Evolutionary conservation across 108 stramenopile genomes (phyloP).

Genomic region (Stephanodiscus minutulus): DNA sequence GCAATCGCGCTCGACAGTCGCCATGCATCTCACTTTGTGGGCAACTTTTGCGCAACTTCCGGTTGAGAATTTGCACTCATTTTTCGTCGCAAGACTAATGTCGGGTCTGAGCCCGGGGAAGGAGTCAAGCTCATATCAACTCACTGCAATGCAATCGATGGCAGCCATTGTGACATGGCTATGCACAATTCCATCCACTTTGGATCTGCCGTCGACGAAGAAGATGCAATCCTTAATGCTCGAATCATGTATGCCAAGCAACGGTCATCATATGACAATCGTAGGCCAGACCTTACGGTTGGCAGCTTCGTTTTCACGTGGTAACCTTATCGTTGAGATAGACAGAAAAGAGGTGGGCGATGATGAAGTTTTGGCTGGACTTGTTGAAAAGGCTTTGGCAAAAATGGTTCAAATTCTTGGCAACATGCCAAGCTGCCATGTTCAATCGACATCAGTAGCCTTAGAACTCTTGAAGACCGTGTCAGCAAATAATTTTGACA

Average conservation of each 20-base stretch:
- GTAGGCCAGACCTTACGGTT: constrained; percentile 59
- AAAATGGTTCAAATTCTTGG: constrained; percentile 26
- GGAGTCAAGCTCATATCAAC: neutral
- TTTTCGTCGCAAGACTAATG: constrained; percentile 17
- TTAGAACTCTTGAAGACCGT: constrained; percentile 51
- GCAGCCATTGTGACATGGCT: constrained; percentile 36
- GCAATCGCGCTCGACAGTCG: constrained; percentile 32
- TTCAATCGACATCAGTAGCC: constrained; percentile 16
- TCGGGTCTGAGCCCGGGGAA: constrained; percentile 25
- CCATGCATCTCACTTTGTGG: constrained; percentile 45
- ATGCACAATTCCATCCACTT: constrained; percentile 31
- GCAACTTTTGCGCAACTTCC: constrained; percentile 38
- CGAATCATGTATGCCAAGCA: neutral
- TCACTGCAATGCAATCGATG: constrained; percentile 38
- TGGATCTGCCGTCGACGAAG: constrained; percentile 46
- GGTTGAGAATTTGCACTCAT: constrained; percentile 14
- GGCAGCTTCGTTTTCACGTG: constrained; percentile 20
- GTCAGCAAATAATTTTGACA: constrained; percentile 46
- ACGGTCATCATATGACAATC: constrained; percentile 22
- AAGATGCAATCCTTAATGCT: constrained; percentile 39
- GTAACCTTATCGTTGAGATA: constrained; percentile 9
- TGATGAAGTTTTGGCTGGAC: neutral
- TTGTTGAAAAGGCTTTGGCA: constrained; percentile 18
- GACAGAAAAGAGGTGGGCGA: constrained; percentile 17
- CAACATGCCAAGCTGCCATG: neutral